A percentile compares a stretch with the other conserved stretches of the same genome.
Evolutionary conservation across 176 grass and related monocot genomes (phyloP).

Genomic region (Hordeum vulgare): DNA sequence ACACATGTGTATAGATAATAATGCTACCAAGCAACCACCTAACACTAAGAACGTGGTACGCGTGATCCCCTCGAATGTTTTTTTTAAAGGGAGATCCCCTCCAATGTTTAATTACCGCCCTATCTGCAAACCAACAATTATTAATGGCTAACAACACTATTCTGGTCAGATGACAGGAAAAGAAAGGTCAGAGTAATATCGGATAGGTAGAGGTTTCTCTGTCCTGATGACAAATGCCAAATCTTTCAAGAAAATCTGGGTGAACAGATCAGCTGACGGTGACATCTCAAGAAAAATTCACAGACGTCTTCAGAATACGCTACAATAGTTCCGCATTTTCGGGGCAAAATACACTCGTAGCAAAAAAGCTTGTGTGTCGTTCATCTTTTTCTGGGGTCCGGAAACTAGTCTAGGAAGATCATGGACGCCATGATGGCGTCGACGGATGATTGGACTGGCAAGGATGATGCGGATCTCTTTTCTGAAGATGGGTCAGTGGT

Average conservation of each 20-base stretch:
- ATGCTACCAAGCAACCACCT: background rate
- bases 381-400: background rate
- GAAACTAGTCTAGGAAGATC: background rate
- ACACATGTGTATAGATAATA: background rate
- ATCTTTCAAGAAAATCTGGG: constrained; percentile 13
- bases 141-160: background rate
- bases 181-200: constrained; percentile 7
- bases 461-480: no score
- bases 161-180: background rate
- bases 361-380: background rate
- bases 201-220: constrained; percentile 17
- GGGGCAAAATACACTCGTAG: background rate
- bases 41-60: background rate
- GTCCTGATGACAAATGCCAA: constrained; percentile 14
- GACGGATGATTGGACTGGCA: no score
- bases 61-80: background rate
- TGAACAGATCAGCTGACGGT: background rate
- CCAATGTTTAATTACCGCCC: background rate
- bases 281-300: background rate
- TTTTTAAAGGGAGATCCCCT: background rate
- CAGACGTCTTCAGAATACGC: background rate
- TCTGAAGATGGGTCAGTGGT: no score
- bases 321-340: background rate
- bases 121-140: background rate
- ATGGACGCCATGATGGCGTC: no score